phyloP scores from a whole-genome alignment of 2,329 filamentous ascomycete species.

The Bipolaris cookei region DNA sequence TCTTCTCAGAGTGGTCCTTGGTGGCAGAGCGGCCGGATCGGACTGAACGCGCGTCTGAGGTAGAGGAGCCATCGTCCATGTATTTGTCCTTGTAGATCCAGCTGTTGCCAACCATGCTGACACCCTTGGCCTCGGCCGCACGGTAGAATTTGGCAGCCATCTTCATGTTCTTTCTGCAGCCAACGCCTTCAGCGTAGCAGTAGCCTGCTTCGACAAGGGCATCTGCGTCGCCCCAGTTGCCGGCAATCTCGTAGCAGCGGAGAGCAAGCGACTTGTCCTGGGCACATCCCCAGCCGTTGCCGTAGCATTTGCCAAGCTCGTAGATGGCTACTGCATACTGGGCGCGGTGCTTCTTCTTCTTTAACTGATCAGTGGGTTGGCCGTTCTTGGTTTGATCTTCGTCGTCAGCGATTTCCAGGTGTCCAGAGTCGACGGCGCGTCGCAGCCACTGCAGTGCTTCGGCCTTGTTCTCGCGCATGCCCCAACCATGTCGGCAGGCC shows the following conservation, averaged over 20 bases:
- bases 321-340: conserved; percentile 97
- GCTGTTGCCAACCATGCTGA: conserved; percentile 98
- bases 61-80: conserved; percentile 60
- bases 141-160: conserved; percentile 92
- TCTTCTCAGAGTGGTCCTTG: conserved; percentile 59
- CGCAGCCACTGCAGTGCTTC: conserved; percentile 93
- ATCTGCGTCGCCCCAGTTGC: conserved; percentile 93
- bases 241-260: conserved; percentile 95
- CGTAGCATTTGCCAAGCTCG: conserved; percentile 92
- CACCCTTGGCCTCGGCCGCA: conserved; percentile 87
- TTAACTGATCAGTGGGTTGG: conserved; percentile 68
- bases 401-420: conserved; percentile 82
- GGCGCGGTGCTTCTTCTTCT: conserved; percentile 82
- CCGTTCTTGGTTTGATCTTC: conserved; percentile 68
- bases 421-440: conserved; percentile 84
- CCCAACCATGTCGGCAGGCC: conserved; percentile 96
- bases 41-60: conserved; percentile 52
- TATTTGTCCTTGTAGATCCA: conserved; percentile 99
- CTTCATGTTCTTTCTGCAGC: conserved; percentile 94
- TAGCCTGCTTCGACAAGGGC: conserved; percentile 93
- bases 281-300: conserved; percentile 97
- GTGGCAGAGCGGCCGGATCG: conserved; percentile 55
- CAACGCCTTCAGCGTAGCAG: conserved; percentile 92
- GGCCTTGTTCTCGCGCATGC: conserved; percentile 87
- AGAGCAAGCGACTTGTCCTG: conserved; percentile 88